phyloP scores from a whole-genome alignment of 805 yeast genomes.

The Candida dajiaensis region DNA sequence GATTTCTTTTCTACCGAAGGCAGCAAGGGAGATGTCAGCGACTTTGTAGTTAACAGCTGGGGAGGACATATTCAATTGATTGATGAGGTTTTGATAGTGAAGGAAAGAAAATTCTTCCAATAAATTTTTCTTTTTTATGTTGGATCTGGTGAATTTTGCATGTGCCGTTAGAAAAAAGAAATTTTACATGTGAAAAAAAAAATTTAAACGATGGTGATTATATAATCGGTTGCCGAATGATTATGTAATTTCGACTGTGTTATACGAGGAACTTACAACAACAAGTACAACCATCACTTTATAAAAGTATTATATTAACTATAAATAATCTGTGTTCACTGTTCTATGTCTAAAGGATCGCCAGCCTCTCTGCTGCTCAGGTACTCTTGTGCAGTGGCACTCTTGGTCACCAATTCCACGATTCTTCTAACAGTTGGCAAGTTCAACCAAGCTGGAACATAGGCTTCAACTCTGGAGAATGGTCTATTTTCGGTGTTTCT shows the following conservation, averaged over 20 bases:
- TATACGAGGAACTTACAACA: too few species aligned
- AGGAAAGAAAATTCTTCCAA: background rate
- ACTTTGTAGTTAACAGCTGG: conserved; percentile 81
- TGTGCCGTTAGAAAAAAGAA: background rate
- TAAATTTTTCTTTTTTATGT: background rate
- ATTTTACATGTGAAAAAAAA: background rate
- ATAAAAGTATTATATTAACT: background rate
- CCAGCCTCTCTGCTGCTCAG: conserved; percentile 22
- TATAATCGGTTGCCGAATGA: too few species aligned
- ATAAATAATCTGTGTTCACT: background rate
- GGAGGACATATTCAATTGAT: conserved; percentile 36
- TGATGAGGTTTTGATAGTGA: background rate
- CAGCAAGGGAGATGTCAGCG: conserved; percentile 97
- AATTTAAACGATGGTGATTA: too few species aligned
- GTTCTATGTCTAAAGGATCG: conserved; percentile 8
- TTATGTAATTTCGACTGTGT: background rate
- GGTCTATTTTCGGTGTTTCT: conserved; percentile 69
- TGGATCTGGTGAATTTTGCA: background rate
- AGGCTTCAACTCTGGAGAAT: conserved; percentile 77
- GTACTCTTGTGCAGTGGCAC: conserved; percentile 64
- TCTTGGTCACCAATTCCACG: conserved; percentile 80
- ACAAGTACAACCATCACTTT: too few species aligned
- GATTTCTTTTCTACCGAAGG: conserved; percentile 99
- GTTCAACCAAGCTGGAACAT: conserved; percentile 91
- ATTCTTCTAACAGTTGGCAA: conserved; percentile 85